Evolutionary conservation across 352 stramenopile species (phyloP).

Genomic region (Phytophthora ramorum): DNA sequence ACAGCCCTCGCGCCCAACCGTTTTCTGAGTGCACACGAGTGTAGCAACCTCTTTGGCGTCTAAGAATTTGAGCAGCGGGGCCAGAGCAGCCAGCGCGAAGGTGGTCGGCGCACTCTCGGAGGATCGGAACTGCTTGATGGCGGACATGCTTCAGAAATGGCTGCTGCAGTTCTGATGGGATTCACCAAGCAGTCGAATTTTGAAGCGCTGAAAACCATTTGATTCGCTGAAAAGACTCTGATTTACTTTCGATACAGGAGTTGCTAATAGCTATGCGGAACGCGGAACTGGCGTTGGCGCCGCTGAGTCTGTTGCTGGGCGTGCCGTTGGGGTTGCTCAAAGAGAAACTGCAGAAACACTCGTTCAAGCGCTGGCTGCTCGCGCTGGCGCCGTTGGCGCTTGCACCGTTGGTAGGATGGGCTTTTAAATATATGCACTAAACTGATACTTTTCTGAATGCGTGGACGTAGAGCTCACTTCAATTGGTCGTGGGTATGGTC

Average conservation of each 20-base stretch:
- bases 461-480: neutral
- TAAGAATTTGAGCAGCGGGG: constrained; percentile 66
- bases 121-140: constrained; percentile 25
- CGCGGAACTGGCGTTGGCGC: constrained; percentile 37
- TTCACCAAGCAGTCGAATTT: neutral
- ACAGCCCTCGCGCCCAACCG: constrained; percentile 28
- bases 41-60: constrained; percentile 41
- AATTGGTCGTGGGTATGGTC: constrained; percentile 5
- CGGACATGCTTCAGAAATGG: constrained; percentile 19
- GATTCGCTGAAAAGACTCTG: constrained; percentile 38
- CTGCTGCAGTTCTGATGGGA: neutral
- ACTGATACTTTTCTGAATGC: constrained; percentile 8
- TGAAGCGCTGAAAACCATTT: neutral
- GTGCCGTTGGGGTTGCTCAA: constrained; percentile 59
- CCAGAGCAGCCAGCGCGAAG: constrained; percentile 42
- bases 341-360: constrained; percentile 51
- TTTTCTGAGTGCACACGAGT: constrained; percentile 43
- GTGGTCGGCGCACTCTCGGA: neutral
- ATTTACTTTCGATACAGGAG: constrained; percentile 6
- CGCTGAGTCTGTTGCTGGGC: constrained; percentile 51
- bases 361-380: constrained; percentile 53
- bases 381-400: constrained; percentile 45
- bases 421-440: constrained; percentile 9
- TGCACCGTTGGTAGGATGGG: constrained; percentile 47
- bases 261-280: constrained; percentile 16